Evolutionary conservation across 257 asterid species (phyloP).

Genomic region (Oldenlandia corymbosa): DNA sequence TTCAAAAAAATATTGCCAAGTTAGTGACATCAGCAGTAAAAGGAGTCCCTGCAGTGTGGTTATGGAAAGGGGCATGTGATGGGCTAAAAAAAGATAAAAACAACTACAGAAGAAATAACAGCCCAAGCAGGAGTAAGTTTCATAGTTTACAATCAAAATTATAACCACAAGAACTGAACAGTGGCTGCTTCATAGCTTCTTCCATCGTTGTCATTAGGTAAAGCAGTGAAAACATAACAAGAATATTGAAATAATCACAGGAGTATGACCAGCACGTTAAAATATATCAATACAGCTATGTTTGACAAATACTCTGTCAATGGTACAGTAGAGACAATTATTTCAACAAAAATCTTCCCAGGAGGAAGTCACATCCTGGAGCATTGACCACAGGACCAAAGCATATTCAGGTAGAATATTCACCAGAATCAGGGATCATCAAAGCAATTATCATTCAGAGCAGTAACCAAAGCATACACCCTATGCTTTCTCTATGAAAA

Average conservation of each 20-base stretch:
- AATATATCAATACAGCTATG: not conserved
- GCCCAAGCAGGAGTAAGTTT: not conserved
- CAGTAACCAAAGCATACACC: not conserved
- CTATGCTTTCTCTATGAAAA: not conserved
- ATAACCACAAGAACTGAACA: not conserved
- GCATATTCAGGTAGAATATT: slow-evolving; percentile 5
- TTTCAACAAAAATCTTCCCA: slow-evolving; percentile 13
- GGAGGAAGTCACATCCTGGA: not conserved
- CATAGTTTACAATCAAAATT: not conserved
- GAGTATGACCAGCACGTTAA: not conserved
- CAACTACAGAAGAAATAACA: not conserved
- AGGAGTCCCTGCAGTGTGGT: not conserved
- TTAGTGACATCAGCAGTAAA: not conserved
- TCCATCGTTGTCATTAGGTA: not conserved
- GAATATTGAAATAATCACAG: not conserved
- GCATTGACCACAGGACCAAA: too few species aligned
- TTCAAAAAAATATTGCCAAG: too few species aligned
- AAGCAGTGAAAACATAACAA: not conserved
- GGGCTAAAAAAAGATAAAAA: not conserved
- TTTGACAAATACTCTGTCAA: not conserved
- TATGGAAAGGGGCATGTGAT: not conserved
- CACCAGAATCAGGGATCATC: slow-evolving; percentile 7
- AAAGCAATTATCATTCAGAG: not conserved
- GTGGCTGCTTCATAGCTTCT: not conserved
- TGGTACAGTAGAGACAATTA: slow-evolving; percentile 2